Conservation (phyloP, 2,329 filamentous ascomycete genomes). For the Acephala macrosclerotiorum region DNA sequence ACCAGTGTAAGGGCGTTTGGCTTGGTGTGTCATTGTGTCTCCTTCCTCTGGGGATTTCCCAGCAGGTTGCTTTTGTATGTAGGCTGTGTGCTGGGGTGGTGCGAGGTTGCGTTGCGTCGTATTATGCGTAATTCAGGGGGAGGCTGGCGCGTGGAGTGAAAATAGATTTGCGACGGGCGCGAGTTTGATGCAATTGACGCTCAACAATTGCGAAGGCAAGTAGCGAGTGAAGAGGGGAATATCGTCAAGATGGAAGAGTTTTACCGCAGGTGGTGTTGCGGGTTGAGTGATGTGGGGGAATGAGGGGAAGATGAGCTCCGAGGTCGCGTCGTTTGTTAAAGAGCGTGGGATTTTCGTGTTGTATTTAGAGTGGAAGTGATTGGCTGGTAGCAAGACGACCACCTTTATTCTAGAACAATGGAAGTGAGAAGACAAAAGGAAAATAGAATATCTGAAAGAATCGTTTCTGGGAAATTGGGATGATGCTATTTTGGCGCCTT, state of each 20-base stretch:
- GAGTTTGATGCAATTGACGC: constrained; percentile 5
- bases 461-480: background rate
- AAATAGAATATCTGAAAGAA: background rate
- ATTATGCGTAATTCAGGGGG: constrained; percentile 1
- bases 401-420: background rate
- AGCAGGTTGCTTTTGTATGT: constrained; percentile 1
- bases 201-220: background rate
- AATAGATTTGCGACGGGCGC: background rate
- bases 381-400: background rate
- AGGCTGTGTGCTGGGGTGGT: background rate
- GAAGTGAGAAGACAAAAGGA: background rate
- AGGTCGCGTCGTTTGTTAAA: background rate
- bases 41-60: background rate
- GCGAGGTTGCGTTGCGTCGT: background rate
- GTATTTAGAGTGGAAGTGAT: background rate
- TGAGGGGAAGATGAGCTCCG: background rate
- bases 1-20: constrained; percentile 69
- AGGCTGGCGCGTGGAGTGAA: background rate
- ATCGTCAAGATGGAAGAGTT: constrained; percentile 7
- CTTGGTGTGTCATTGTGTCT: constrained; percentile 37
- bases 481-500: background rate
- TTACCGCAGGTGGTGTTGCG: constrained; percentile 2
- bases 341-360: constrained; percentile 29
- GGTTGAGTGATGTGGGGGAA: constrained; percentile 1
- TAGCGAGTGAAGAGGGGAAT: background rate